Evolutionary conservation across 345 rosid species (phyloP), one percentile per base, ranked within the genome.

Genomic region (Trapa incisa): DNA sequence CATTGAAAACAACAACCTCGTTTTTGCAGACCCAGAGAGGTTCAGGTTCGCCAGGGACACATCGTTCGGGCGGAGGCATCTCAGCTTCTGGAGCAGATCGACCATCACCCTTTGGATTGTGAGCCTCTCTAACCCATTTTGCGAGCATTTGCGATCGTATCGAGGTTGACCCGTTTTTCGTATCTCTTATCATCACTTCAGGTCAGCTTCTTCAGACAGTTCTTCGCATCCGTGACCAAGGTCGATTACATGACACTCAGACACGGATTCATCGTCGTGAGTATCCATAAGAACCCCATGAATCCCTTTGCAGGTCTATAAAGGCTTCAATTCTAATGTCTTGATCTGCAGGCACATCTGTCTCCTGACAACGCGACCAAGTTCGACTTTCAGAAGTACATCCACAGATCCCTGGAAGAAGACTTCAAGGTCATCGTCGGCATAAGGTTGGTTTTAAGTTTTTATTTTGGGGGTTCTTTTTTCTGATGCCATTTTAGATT

Each of bases 201-300:
- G 99, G 89, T 89, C 42, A 86, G 99, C 83, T 95, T 95, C 88
- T 87, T 87, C 72, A 89, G 99, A 78, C 99, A 91, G 67, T 95
- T 95, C 86, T 75, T 84, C 48, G 83, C 89, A 78, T 89, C 99
- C 47, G 94, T 95, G 64, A 85, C 84, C 67, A 95, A 89, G 71
- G 83, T 91, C 60, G 99, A 95, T 77, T 95, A 91, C 80, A 68
- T 89, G 74, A 84, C 99, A 68, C 70, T 95, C 35, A 81, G 99
- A 79, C 96, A 95, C 82, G 99, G 99, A 69, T 95, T 95, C 71
- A 91, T 94, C 62, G 74, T 35, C 82, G 97, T 89, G 73, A 80
- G 75, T 75, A 57, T 68, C 13, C 33, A 11, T 35, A 7, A 33
- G 6, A 58, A 4, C 54, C 9, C 37, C 50, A 41, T 41, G 3